Evolutionary conservation across 805 yeast genomes (phyloP), one percentile per base, ranked within the genome.

Genomic region (Kodamaea hsintzibuensis): DNA sequence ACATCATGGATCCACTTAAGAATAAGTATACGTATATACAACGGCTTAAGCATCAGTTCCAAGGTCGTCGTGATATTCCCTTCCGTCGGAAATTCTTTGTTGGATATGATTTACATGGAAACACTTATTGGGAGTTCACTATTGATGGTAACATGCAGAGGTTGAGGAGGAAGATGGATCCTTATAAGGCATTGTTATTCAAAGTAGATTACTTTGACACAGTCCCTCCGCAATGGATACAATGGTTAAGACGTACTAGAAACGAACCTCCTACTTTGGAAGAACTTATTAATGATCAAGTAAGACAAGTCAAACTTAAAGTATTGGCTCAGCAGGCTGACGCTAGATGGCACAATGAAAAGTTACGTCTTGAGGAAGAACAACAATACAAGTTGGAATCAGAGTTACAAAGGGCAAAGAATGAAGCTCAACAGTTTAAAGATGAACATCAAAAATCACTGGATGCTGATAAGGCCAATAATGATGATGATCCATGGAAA

Each of bases 91-190:
- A 77, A 64, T 89, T 84, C 73, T 88, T 89, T 60, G 76, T 85
- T 17, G 89, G 91, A 1, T 89, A 88, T 63, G 96, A 89, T 63
- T 74, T 90, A n/a, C 84, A 83, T 40, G 96, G 95, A 2, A 89
- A 89, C 66, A 84, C 93, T 1, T 89, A 86, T 71, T 89, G 96
- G 96, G 96, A 89, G 66, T 84, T 86, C 68, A 76, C 78, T 50
- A 72, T 81, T 22, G 84, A 82, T 55, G 79, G 79, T 5, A 77
- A 79, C 60, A 75, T 82, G 60, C 72, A 68, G 22, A 68, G 85
- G 54, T 75, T 85, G 55, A 72, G 96, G 48, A 69, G 96, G 45
- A 82, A 86, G 51, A 78, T 85, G 52, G 84, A 85, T 53, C 89
- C 90, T 10, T 65, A 70, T 42, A 68, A 71, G 39, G 73, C 76